Evolutionary conservation across 1,284 basidiomycete genomes (phyloP), one percentile per base, ranked within the genome.

Genomic region (Serendipita sp.): DNA sequence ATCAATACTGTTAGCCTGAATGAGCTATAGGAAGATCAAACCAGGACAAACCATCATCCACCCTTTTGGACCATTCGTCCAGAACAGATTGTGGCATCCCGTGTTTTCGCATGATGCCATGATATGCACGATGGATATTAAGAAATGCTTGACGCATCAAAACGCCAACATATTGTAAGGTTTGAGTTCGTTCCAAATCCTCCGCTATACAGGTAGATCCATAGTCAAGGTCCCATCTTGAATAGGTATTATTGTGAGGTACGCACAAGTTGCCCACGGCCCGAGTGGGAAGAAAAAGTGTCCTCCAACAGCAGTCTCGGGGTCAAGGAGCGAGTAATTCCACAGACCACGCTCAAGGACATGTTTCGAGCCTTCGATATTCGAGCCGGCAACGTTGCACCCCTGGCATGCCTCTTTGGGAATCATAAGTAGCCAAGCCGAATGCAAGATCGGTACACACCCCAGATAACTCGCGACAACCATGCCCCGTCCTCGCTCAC

Each of bases 121-220:
- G 53, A n/a, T 58, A 58, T 58, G 53, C 53, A 30, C 22, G 32
- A 58, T 58, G 22, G 53, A 58, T 58, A 34, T n/a, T 58, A 3
- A 58, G 26, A 58, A 58, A 30, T 12, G 4, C n/a, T 58, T 58
- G 53, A 32, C 53, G 53, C 53, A 58, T 58, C 5, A 58, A 26
- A 17, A 58, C 26, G 15, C 53, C 53, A n/a, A 58, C 53, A n/a
- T 58, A 58, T 58, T 58, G 53, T 29, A 58, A 26, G 8, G 32
- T 30, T 35, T 58, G 53, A n/a, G 53, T 58, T n/a, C 30, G 22
- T 4, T 4, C 26, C 30, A 35, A 26, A n/a, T 58, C 53, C 6
- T 58, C n/a, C 32, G 15, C 32, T 58, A n/a, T 10, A 2, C 6
- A n/a, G 32, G 22, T 8, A n/a, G n/a, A 49, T 6, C 6, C 17